These are phyloP conservation scores for Plasmodium yoelii DNA, from an alignment of 169 alveolate genomes.

Conservation along the genomic window DNA sequence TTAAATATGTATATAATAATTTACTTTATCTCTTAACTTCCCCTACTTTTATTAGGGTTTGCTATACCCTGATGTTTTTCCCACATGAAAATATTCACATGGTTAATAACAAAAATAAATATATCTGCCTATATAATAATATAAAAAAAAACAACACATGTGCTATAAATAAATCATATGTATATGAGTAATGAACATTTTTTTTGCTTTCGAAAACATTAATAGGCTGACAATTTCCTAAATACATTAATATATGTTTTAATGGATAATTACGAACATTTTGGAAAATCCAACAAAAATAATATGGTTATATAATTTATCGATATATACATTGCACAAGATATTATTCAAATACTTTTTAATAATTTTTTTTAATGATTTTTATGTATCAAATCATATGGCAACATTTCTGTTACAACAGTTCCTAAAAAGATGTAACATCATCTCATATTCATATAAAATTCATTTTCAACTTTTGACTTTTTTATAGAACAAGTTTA, in stretches of 20 bases:
- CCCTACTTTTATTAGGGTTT: conserved; percentile 15
- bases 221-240: conserved; percentile 52
- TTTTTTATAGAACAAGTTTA: conserved; percentile 20
- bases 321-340: too few species aligned
- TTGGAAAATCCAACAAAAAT: conserved; percentile 7
- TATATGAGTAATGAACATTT: neutral
- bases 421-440: too few species aligned
- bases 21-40: neutral
- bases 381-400: too few species aligned
- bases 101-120: conserved; percentile 19
- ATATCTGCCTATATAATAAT: neutral
- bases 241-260: conserved; percentile 15
- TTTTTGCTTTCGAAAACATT: neutral
- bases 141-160: neutral
- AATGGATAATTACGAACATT: conserved; percentile 15
- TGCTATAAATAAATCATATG: neutral
- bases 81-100: conserved; percentile 57
- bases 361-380: too few species aligned
- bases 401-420: too few species aligned
- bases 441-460: too few species aligned
- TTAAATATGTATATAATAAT: neutral
- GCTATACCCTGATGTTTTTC: conserved; percentile 38
- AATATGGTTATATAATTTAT: conserved; percentile 15
- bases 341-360: too few species aligned
- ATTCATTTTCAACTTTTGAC: neutral